Conservation (phyloP, 139 green algal species). For the Dunaliella primolecta region DNA sequence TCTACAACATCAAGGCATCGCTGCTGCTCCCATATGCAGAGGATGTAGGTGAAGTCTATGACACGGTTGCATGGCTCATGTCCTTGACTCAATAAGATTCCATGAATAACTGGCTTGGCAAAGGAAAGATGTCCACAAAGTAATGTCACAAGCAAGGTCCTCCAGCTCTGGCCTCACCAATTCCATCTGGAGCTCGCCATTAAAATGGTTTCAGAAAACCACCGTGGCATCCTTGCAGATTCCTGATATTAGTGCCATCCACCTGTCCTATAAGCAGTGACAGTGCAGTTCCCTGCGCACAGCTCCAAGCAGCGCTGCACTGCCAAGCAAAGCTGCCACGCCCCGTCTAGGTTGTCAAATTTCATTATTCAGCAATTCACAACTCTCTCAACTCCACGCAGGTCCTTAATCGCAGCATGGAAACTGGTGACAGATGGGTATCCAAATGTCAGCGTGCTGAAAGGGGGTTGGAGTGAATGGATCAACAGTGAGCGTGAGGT, state of each 20-base stretch:
- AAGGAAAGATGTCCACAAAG: not conserved
- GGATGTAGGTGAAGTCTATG: not conserved
- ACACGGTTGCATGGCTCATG: too few relatives aligned
- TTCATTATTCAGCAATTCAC: not conserved
- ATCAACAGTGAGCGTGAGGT: not conserved
- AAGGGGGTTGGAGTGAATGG: not conserved
- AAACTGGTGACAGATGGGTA: not conserved
- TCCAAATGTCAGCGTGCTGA: not conserved
- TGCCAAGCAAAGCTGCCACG: not conserved
- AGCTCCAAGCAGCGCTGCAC: not conserved
- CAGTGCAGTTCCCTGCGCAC: not conserved
- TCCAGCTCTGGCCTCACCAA: not conserved
- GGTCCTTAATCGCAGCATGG: not conserved
- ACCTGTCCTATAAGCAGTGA: not conserved
- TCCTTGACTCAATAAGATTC: too few relatives aligned
- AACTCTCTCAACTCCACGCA: not conserved
- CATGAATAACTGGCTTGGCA: not conserved
- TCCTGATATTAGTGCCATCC: not conserved
- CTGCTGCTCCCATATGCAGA: not conserved
- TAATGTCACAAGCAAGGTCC: not conserved
- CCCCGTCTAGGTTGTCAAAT: not conserved
- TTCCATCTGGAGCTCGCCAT: not conserved
- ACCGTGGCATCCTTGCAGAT: too few relatives aligned
- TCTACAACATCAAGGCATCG: not conserved
- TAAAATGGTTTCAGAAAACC: not conserved